These are phyloP conservation scores for Solioccasus polychromus DNA, from an alignment of 768 basidiomycete species.

Conservation along the genomic window DNA sequence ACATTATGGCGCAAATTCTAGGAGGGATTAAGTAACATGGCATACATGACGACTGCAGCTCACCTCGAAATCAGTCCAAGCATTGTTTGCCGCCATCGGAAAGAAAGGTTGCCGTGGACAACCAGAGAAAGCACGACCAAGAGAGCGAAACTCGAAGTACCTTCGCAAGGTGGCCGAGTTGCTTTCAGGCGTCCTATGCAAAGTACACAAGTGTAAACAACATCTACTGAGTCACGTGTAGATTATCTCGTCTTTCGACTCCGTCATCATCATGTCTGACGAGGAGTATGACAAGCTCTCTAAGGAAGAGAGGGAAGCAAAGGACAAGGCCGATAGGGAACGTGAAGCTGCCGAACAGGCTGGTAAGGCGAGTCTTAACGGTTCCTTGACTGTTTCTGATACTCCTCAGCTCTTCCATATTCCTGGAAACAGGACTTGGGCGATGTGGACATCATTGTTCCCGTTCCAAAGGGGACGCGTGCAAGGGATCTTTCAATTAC, in stretches of 20 bases:
- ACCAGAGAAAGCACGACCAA: conserved; percentile 11
- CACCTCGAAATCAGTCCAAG: conserved; percentile 77
- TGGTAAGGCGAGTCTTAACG: conserved; percentile 46
- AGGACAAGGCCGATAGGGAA: conserved; percentile 65
- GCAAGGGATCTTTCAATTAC: conserved; percentile 69
- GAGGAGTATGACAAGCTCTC: conserved; percentile 75
- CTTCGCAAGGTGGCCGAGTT: conserved; percentile 9
- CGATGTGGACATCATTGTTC: conserved; percentile 79
- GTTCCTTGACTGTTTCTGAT: conserved; percentile 19
- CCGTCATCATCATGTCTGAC: conserved; percentile 34
- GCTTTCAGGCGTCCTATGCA: conserved; percentile 19
- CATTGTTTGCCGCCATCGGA: conserved; percentile 59
- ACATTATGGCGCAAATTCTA: conserved; percentile 70
- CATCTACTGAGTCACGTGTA: conserved; percentile 25
- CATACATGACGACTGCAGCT: conserved; percentile 19
- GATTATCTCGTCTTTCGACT: conserved; percentile 20
- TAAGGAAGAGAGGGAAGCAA: conserved; percentile 68
- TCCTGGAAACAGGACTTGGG: conserved; percentile 87
- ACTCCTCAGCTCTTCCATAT: conserved; percentile 75
- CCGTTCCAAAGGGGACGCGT: conserved; percentile 85
- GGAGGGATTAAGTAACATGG: conserved; percentile 20
- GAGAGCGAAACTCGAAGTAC: conserved; percentile 9
- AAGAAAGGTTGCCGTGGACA: conserved; percentile 2
- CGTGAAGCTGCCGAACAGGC: conserved; percentile 81
- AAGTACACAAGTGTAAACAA: conserved; percentile 36